Conservation (phyloP, 208 protist genomes). For the Crithidia sp. region DNA sequence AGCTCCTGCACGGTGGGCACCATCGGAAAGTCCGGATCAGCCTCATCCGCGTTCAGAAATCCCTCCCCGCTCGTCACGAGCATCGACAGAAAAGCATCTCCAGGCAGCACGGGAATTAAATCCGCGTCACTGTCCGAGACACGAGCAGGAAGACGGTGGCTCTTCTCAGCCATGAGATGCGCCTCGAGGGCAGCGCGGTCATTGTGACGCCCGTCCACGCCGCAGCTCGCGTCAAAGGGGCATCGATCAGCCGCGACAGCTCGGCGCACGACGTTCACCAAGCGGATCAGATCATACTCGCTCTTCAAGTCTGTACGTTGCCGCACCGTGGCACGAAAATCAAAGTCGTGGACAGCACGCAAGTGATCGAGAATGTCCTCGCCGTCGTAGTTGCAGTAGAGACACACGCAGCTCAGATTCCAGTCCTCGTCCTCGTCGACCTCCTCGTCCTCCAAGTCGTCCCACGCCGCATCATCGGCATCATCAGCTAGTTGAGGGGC, state of each 20-base stretch:
- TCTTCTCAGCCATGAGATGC: conserved; percentile 42
- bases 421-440: conserved; percentile 60
- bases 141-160: conserved; percentile 53
- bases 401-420: conserved; percentile 57
- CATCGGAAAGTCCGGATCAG: conserved; percentile 82
- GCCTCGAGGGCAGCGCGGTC: conserved; percentile 42
- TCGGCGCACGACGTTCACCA: conserved; percentile 74
- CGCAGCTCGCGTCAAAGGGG: conserved; percentile 30
- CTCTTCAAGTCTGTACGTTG: conserved; percentile 50
- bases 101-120: conserved; percentile 64
- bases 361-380: conserved; percentile 65
- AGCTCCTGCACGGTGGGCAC: conserved; percentile 65
- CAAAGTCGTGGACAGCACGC: conserved; percentile 50
- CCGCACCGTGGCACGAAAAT: conserved; percentile 48
- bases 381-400: conserved; percentile 60
- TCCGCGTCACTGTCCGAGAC: conserved; percentile 48
- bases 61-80: conserved; percentile 58
- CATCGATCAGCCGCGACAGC: conserved; percentile 41
- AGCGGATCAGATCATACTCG: conserved; percentile 82
- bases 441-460: conserved; percentile 43
- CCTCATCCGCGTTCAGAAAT: conserved; percentile 44
- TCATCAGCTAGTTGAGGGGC: conserved; percentile 3
- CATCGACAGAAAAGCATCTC: conserved; percentile 78
- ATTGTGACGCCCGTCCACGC: conserved; percentile 26
- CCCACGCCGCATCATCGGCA: conserved; percentile 29